phyloP scores from a whole-genome alignment of 2,329 filamentous ascomycete species.

The Claviceps sp. region DNA sequence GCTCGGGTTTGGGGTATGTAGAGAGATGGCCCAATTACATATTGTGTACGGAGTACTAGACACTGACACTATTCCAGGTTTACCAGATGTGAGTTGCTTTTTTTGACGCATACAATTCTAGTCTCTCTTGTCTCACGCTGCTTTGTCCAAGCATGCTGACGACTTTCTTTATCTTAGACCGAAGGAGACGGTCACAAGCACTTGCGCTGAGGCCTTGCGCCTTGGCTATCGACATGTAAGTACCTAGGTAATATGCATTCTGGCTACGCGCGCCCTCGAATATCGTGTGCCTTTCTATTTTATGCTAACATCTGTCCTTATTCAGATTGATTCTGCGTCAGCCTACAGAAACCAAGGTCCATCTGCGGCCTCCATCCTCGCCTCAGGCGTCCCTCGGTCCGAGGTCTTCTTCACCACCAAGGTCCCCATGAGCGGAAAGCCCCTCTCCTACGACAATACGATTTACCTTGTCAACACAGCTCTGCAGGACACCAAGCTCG shows the following conservation, averaged over 20 bases:
- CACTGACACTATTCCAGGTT: constrained; percentile 23
- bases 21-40: background rate
- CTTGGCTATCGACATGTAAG: constrained; percentile 39
- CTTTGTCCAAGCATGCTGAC: background rate
- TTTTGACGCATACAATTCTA: background rate
- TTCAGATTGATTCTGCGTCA: constrained; percentile 39
- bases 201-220: constrained; percentile 32
- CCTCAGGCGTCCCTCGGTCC: constrained; percentile 28
- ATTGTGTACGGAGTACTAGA: too few species aligned
- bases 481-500: constrained; percentile 46
- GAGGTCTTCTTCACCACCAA: constrained; percentile 45
- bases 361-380: constrained; percentile 31
- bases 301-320: background rate
- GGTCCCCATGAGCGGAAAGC: constrained; percentile 27
- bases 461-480: constrained; percentile 51
- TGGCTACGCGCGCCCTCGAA: too few species aligned
- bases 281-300: background rate
- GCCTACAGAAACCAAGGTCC: constrained; percentile 37
- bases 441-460: constrained; percentile 46
- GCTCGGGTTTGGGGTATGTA: constrained; percentile 40
- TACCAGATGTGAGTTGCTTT: constrained; percentile 34
- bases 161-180: constrained; percentile 11
- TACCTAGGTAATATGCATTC: background rate
- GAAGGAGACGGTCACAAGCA: constrained; percentile 18
- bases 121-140: background rate